Percentiles rank a stretch among this genome's conserved stretches.
Evolutionary conservation across 306 rosid species (phyloP).

Genomic region (Malus asiatica): DNA sequence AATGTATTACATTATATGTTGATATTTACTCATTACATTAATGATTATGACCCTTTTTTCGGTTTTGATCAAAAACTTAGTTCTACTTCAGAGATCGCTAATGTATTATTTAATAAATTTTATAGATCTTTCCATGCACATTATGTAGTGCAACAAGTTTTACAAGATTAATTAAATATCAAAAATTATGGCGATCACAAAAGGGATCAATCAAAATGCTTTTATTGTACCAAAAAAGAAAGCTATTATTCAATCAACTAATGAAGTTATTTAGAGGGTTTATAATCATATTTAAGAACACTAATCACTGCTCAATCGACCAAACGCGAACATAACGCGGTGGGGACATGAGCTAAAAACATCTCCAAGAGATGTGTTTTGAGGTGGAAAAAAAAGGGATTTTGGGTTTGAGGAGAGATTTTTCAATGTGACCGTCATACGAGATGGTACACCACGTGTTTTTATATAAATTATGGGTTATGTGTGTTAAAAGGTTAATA

Average conservation of each 20-base stretch:
- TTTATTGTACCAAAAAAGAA: not conserved
- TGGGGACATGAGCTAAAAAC: slow-evolving; percentile 19
- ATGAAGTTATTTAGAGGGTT: not conserved
- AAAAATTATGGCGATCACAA: not conserved
- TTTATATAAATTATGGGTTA: no score
- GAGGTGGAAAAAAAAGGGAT: no score
- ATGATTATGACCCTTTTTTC: not conserved
- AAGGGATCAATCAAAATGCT: not conserved
- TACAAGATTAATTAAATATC: not conserved
- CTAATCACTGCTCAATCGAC: not conserved
- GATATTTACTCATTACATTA: not conserved
- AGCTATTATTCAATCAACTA: not conserved
- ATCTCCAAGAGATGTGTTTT: no score
- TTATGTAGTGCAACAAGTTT: not conserved
- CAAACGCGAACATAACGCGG: slow-evolving; percentile 20
- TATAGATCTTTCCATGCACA: not conserved
- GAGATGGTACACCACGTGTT: no score
- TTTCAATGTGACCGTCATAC: no score
- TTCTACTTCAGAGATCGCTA: no score
- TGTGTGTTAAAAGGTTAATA: no score
- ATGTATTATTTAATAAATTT: not conserved
- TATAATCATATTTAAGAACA: not conserved
- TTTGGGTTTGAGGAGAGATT: no score
- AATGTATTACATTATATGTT: not conserved
- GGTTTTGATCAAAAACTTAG: not conserved